Base-by-base conservation (phyloP, 192 early-diverging fungal species). In the Backusella liffmaniae region DNA sequence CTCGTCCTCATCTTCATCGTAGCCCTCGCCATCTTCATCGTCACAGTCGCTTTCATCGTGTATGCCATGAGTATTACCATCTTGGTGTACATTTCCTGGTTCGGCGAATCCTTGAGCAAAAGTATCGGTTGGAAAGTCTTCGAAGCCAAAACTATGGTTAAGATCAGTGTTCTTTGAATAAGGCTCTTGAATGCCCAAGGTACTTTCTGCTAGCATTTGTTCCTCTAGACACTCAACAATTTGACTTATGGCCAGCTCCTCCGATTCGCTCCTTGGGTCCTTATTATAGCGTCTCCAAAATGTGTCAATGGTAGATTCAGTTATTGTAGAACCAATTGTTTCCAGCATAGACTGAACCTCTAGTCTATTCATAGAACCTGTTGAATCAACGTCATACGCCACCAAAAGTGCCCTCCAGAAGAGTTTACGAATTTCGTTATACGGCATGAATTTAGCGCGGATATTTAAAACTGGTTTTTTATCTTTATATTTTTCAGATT, bases 271-370 rank as follows among this genome's bases (percentile, higher is more conserved):
- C 13, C 80, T 72, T 59, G 79, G 75, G 62, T 86, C 71, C 41
- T 87, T 85, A 32, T 78, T 70, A 74, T 80, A 81, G 0, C 81
- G 80, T 4, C 62, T 74, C 82, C 86, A 90, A 80, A 93, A 90
- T 1, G 74, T 67, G 62, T 90, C 85, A 3, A 95, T 85, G 0
- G 92, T 90, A 66, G 89, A 85, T 44, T 90, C 87, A 0, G 89
- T 85, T 16, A 94, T 82, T 2, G 87, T 92, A 34, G 89, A 91
- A 10, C 91, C 91, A 8, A 95, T 76, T 49, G 83, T 83, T 68
- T 92, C 92, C 8, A 95, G 82, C 89, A 95, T 89, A 23, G 92
- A 85, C 65, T 87, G 87, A 10, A 95, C 79, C 51, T 88, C 87
- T 4, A 91, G 71, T 21, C 82, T 76, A 77, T 87, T 90, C 56